Conservation (phyloP, 768 basidiomycete genomes). For the Naganishia friedmannii region DNA sequence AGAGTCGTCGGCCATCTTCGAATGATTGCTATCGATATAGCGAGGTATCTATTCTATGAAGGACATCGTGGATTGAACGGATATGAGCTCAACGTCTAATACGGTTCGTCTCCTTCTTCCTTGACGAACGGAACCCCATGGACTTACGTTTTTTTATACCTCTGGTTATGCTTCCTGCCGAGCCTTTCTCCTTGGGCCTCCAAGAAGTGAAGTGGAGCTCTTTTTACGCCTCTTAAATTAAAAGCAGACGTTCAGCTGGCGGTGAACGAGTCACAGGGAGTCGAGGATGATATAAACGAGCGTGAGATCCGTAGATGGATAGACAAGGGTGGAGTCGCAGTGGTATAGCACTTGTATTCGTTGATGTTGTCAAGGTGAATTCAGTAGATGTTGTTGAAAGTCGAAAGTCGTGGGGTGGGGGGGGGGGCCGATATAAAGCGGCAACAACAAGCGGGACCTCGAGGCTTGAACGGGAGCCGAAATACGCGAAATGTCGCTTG, state of each 20-base stretch:
- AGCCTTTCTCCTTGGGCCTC: conserved; percentile 11
- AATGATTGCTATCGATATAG: neutral
- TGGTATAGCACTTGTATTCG: neutral
- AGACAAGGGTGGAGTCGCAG: neutral
- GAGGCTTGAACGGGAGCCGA: conserved; percentile 13
- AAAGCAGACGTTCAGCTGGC: neutral
- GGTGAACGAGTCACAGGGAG: neutral
- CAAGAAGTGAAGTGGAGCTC: conserved; percentile 1
- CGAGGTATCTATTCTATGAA: conserved; percentile 3
- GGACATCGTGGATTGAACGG: neutral
- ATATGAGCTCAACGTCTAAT: neutral
- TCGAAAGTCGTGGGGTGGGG: conserved; percentile 13
- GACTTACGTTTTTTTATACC: neutral
- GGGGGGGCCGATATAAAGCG: conserved; percentile 6
- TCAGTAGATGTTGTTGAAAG: conserved; percentile 5
- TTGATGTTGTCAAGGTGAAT: neutral
- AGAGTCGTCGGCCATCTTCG: neutral
- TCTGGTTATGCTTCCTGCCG: conserved; percentile 14
- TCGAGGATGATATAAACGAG: neutral
- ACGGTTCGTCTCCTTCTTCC: neutral
- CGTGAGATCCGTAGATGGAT: neutral
- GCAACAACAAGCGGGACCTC: conserved; percentile 14
- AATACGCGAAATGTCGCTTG: conserved; percentile 1
- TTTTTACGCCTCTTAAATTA: neutral
- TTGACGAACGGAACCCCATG: neutral